Percentiles rank a stretch among this genome's conserved stretches.
These are phyloP conservation scores for Cytospora paraplurivora DNA, from an alignment of 2,329 filamentous ascomycete genomes.

Conservation along the genomic window DNA sequence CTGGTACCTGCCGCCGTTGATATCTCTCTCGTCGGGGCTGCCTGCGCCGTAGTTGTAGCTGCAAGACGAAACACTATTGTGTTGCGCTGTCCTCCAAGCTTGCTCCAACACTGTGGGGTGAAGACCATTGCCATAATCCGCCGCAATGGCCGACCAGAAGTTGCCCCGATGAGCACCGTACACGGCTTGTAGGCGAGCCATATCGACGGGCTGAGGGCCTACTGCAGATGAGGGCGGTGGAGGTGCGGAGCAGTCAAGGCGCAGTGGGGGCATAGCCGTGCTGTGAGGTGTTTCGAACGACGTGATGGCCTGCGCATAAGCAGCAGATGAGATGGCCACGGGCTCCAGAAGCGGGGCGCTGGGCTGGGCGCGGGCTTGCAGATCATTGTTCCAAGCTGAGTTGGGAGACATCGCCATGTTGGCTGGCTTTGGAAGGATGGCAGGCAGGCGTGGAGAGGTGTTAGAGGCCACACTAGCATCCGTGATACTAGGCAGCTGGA, in stretches of 20 bases:
- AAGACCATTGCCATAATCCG: slow-evolving; percentile 68
- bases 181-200: slow-evolving; percentile 66
- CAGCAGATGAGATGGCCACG: slow-evolving; percentile 40
- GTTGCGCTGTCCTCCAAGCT: slow-evolving; percentile 61
- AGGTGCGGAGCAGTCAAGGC: slow-evolving; percentile 60
- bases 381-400: slow-evolving; percentile 41
- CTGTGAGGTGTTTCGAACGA: slow-evolving; percentile 42
- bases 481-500: slow-evolving; percentile 59
- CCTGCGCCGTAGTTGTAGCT: slow-evolving; percentile 41
- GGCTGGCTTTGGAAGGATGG: slow-evolving; percentile 68
- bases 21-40: slow-evolving; percentile 52
- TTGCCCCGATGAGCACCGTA: slow-evolving; percentile 69
- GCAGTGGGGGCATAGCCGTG: slow-evolving; percentile 45
- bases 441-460: slow-evolving; percentile 55
- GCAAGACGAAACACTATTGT: slow-evolving; percentile 31
- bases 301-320: slow-evolving; percentile 31
- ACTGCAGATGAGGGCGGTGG: slow-evolving; percentile 41
- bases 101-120: slow-evolving; percentile 68
- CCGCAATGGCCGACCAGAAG: slow-evolving; percentile 74
- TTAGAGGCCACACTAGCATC: slow-evolving; percentile 41
- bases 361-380: slow-evolving; percentile 44
- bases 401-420: slow-evolving; percentile 49
- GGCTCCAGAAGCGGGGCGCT: slow-evolving; percentile 50
- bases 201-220: slow-evolving; percentile 55
- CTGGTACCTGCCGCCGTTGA: slow-evolving; percentile 42